phyloP scores from a whole-genome alignment of 2,329 filamentous ascomycete species.

The Thelonectria olida region DNA sequence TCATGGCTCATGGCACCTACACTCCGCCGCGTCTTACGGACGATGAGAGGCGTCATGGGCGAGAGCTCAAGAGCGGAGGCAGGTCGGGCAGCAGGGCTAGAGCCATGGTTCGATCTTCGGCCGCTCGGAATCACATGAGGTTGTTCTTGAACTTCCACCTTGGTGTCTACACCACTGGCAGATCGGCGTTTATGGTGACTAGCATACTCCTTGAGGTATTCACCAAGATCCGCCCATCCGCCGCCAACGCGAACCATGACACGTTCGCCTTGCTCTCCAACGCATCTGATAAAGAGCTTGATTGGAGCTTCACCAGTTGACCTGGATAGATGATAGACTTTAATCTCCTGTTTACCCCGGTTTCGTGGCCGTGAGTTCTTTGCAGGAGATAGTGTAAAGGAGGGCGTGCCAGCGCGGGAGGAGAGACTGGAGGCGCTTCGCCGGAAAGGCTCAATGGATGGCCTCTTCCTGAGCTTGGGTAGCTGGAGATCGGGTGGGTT shows the following conservation, averaged over 20 bases:
- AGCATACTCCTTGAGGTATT: conserved; percentile 94
- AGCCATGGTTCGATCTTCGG: conserved; percentile 45
- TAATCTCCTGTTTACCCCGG: conserved; percentile 76
- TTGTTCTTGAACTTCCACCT: conserved; percentile 67
- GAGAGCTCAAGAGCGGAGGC: conserved; percentile 49
- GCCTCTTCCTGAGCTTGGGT: conserved; percentile 55
- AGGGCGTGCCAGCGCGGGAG: conserved; percentile 68
- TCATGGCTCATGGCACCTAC: conserved; percentile 48
- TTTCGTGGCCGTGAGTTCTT: conserved; percentile 60
- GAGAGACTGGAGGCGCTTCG: conserved; percentile 63
- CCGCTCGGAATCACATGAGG: conserved; percentile 44
- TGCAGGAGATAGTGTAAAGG: conserved; percentile 75
- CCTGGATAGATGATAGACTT: conserved; percentile 89
- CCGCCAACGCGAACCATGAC: conserved; percentile 98
- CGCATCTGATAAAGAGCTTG: conserved; percentile 92
- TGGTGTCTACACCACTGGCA: conserved; percentile 55
- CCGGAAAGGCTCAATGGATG: conserved; percentile 54
- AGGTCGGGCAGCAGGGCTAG: conserved; percentile 53
- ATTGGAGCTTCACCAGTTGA: conserved; percentile 87
- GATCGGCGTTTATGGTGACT: conserved; percentile 86
- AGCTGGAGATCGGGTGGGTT: conserved; percentile 67
- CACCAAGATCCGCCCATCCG: conserved; percentile 96
- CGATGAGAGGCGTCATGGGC: conserved; percentile 59
- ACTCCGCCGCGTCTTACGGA: conserved; percentile 64
- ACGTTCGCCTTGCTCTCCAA: conserved; percentile 88